These are phyloP conservation scores for Pistacia integerrima DNA, from an alignment of 345 rosid genomes.

Conservation along the genomic window DNA sequence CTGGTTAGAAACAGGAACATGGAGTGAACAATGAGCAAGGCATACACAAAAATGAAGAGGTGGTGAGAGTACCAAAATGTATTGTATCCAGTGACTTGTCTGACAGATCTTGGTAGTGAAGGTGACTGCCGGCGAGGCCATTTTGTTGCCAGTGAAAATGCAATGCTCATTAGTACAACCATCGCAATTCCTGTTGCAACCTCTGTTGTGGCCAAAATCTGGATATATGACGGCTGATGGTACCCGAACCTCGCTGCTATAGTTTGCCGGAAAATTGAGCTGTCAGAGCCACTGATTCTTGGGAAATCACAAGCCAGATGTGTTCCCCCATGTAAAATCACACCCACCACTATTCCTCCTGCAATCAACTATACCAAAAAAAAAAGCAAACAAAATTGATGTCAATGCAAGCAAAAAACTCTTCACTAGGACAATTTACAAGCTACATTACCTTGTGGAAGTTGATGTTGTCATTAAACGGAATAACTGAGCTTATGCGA, in stretches of 20 bases:
- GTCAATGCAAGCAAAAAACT: background rate
- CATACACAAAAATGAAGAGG: conserved; percentile 49
- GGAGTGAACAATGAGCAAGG: conserved; percentile 54
- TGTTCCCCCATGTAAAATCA: conserved; percentile 58
- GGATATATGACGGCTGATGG: conserved; percentile 49
- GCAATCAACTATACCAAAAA: conserved; percentile 41
- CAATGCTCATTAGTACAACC: conserved; percentile 56
- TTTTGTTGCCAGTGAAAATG: conserved; percentile 54
- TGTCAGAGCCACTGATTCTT: conserved; percentile 42
- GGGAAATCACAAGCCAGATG: conserved; percentile 65
- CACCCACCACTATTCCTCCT: conserved; percentile 55
- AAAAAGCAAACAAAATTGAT: background rate
- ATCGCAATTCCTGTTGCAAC: conserved; percentile 51
- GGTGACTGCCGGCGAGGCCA: conserved; percentile 54
- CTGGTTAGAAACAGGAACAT: conserved; percentile 61
- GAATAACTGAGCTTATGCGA: conserved; percentile 35
- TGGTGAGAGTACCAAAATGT: conserved; percentile 71
- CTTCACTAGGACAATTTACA: too few species aligned
- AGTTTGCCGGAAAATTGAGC: conserved; percentile 38
- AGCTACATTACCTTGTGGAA: conserved; percentile 45
- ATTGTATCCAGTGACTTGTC: conserved; percentile 50
- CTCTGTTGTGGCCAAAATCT: conserved; percentile 53
- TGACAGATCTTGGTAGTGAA: conserved; percentile 44
- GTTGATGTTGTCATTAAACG: conserved; percentile 59
- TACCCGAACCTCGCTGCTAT: conserved; percentile 45